These are phyloP conservation scores for Penicillium canariense DNA, from an alignment of 495 filamentous ascomycete species.

Conservation along the genomic window DNA sequence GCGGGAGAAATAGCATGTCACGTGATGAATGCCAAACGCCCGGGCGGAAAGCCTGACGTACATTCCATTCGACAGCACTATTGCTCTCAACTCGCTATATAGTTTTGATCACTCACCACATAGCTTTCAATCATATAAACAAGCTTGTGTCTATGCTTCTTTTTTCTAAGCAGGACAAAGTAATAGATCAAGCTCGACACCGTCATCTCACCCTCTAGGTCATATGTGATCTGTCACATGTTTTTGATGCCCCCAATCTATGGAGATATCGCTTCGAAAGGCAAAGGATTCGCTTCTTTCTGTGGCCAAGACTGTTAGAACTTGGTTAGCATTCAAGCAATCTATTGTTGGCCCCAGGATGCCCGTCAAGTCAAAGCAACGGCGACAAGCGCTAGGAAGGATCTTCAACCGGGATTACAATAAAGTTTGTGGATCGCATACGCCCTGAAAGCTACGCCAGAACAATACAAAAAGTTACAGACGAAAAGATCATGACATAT, in stretches of 20 bases:
- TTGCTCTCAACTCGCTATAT: too few relatives aligned
- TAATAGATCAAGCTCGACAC: neutral
- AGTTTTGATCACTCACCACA: too few relatives aligned
- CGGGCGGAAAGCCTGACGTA: neutral
- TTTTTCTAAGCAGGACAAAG: neutral
- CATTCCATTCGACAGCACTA: neutral
- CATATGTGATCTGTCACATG: neutral
- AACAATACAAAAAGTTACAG: neutral
- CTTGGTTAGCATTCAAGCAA: neutral
- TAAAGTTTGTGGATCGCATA: conserved; percentile 13
- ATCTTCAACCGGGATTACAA: conserved; percentile 24
- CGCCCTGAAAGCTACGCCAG: neutral
- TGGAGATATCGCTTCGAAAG: neutral
- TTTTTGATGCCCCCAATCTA: neutral
- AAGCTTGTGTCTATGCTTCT: neutral
- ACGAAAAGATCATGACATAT: neutral
- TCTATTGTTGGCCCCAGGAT: neutral
- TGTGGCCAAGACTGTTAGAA: neutral
- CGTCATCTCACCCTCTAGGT: neutral
- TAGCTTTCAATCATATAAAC: too few relatives aligned
- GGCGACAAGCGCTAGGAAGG: conserved; percentile 8
- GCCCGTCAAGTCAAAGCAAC: neutral
- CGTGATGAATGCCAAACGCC: neutral
- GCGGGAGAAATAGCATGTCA: conserved; percentile 11
- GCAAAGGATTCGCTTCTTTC: too few relatives aligned